Percentiles rank a stretch among this genome's conserved stretches.
Evolutionary conservation across 495 filamentous ascomycete species (phyloP).

Genomic region (Oidiodendron maius): DNA sequence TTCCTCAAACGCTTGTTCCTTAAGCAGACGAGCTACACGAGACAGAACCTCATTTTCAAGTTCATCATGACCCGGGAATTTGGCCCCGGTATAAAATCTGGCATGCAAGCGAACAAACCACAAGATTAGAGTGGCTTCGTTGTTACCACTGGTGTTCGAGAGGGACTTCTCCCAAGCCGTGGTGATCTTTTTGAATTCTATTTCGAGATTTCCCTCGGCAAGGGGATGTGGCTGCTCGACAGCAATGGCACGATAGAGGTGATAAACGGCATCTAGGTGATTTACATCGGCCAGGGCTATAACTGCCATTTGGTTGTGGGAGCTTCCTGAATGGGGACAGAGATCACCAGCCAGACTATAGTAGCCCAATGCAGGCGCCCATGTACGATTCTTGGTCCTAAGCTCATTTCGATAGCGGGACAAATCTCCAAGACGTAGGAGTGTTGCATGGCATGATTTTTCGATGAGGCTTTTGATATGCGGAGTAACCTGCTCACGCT

Average conservation of each 20-base stretch:
- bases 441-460: slow-evolving; percentile 71
- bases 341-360: slow-evolving; percentile 78
- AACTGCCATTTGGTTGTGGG: slow-evolving; percentile 85
- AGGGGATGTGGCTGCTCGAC: slow-evolving; percentile 65
- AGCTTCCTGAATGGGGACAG: slow-evolving; percentile 69
- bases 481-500: slow-evolving; percentile 36
- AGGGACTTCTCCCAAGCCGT: slow-evolving; percentile 46
- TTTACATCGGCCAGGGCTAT: slow-evolving; percentile 69
- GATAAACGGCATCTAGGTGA: slow-evolving; percentile 78
- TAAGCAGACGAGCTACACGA: slow-evolving; percentile 66
- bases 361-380: slow-evolving; percentile 75
- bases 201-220: slow-evolving; percentile 68
- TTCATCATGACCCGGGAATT: slow-evolving; percentile 69
- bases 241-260: slow-evolving; percentile 78
- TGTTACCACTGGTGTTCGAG: slow-evolving; percentile 8
- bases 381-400: slow-evolving; percentile 60
- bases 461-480: slow-evolving; percentile 52
- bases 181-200: slow-evolving; percentile 70
- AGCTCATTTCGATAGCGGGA: slow-evolving; percentile 83
- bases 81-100: slow-evolving; percentile 66
- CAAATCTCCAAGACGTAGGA: slow-evolving; percentile 85
- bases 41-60: slow-evolving; percentile 81
- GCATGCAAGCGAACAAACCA: slow-evolving; percentile 91
- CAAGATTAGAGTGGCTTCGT: slow-evolving; percentile 47
- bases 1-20: slow-evolving; percentile 49